These are phyloP conservation scores for Xylariales sp. DNA, from an alignment of 2,329 filamentous ascomycete species.

Conservation along the genomic window DNA sequence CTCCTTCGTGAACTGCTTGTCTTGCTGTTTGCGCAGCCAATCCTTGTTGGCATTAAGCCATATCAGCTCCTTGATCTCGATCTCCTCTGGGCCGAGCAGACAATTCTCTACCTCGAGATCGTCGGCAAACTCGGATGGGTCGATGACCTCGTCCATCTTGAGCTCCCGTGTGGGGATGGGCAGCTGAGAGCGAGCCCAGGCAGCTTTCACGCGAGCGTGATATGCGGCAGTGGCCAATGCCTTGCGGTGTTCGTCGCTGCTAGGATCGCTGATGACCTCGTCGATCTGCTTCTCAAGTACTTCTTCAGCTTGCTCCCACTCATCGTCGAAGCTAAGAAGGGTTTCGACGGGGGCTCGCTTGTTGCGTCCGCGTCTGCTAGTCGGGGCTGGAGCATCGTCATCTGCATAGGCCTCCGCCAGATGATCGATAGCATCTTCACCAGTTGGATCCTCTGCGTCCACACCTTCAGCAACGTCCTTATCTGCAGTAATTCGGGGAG, in stretches of 20 bases:
- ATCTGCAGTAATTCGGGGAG: constrained; percentile 13
- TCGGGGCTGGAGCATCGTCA: constrained; percentile 6
- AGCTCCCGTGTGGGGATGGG: constrained; percentile 43
- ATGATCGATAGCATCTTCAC: constrained; percentile 39
- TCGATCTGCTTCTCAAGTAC: constrained; percentile 67
- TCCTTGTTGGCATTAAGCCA: constrained; percentile 96
- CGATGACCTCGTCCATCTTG: constrained; percentile 61
- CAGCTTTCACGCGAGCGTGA: constrained; percentile 48
- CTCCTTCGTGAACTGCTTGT: constrained; percentile 74
- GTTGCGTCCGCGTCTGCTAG: constrained; percentile 19
- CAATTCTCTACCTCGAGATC: constrained; percentile 85
- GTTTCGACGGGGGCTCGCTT: constrained; percentile 28
- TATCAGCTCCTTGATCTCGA: constrained; percentile 78
- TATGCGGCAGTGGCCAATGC: constrained; percentile 55
- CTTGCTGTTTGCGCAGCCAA: constrained; percentile 82
- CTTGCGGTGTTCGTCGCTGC: constrained; percentile 48
- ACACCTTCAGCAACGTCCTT: constrained; percentile 24
- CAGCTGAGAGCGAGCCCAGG: constrained; percentile 44
- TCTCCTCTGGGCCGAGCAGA: constrained; percentile 67
- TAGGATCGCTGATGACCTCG: constrained; percentile 61
- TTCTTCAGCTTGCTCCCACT: constrained; percentile 59
- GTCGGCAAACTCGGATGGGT: constrained; percentile 78
- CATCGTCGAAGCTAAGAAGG: constrained; percentile 53
- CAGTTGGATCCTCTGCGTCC: constrained; percentile 26
- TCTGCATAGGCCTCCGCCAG: constrained; percentile 28